Evolutionary conservation across 225 moss, liverwort and hornwort genomes (phyloP).

Genomic region (Pleurozium schreberi): DNA sequence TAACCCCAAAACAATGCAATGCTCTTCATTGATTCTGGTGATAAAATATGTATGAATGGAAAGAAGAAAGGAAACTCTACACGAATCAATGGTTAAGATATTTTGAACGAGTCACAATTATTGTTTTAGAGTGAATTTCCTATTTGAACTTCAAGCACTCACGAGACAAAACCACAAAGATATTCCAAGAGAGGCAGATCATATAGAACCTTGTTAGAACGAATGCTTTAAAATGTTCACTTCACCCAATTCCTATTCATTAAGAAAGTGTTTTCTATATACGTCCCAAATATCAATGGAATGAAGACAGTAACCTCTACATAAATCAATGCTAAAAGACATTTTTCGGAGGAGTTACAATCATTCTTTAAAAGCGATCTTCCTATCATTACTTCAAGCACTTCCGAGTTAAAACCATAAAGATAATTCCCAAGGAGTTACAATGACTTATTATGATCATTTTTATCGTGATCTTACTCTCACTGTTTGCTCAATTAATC

Average conservation of each 20-base stretch:
- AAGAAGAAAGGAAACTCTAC: background rate
- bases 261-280: background rate
- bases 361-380: background rate
- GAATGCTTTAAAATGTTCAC: background rate
- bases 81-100: background rate
- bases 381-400: background rate
- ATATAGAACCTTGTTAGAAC: background rate
- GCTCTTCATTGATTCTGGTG: background rate
- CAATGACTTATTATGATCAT: background rate
- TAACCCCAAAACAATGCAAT: background rate
- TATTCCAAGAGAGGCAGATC: background rate
- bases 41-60: background rate
- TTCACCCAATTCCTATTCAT: background rate
- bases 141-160: no score
- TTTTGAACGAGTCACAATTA: background rate
- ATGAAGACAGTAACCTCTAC: background rate
- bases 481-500: background rate
- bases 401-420: background rate
- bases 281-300: background rate
- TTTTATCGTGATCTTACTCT: background rate
- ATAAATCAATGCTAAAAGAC: background rate
- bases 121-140: background rate
- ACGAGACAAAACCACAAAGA: no score
- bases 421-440: background rate
- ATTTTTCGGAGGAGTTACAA: background rate